Evolutionary conservation across 805 yeast species (phyloP).

Genomic region (Myxozyma neotropica): DNA sequence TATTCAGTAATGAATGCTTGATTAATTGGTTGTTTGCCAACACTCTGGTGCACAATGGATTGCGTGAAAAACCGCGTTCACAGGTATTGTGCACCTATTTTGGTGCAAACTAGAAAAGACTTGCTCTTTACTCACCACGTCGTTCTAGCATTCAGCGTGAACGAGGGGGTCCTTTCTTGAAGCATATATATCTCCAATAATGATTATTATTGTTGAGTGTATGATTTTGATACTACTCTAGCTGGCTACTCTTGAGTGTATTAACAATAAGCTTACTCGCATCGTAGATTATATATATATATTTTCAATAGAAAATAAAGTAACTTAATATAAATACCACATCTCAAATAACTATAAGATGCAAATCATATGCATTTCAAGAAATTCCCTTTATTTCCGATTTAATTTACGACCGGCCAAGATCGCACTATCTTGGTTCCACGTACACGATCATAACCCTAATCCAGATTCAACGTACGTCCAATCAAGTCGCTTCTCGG

Average conservation of each 20-base stretch:
- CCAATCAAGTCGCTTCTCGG: slow-evolving; percentile 19
- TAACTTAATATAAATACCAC: too few relatives aligned
- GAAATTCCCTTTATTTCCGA: too few relatives aligned
- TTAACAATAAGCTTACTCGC: too few relatives aligned
- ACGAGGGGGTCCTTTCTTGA: slow-evolving; percentile 29
- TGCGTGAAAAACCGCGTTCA: neutral
- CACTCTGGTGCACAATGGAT: slow-evolving; percentile 82
- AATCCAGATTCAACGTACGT: neutral
- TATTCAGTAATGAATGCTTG: neutral
- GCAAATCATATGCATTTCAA: too few relatives aligned
- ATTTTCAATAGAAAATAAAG: too few relatives aligned
- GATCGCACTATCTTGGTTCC: neutral
- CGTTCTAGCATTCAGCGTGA: slow-evolving; percentile 39
- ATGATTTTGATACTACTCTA: neutral
- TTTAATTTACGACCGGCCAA: too few relatives aligned
- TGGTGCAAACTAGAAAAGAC: slow-evolving; percentile 79
- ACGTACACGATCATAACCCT: slow-evolving; percentile 1
- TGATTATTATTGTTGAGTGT: neutral
- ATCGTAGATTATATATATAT: too few relatives aligned
- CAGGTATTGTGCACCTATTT: slow-evolving; percentile 77
- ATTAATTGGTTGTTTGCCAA: slow-evolving; percentile 65
- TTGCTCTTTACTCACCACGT: slow-evolving; percentile 75
- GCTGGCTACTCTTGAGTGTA: neutral
- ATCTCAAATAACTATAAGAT: too few relatives aligned
- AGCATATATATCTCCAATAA: slow-evolving; percentile 7